A percentile compares a stretch with the other conserved stretches of the same genome.
Conservation (phyloP, 768 basidiomycete species). For the Termitomyces eurrhizus region DNA sequence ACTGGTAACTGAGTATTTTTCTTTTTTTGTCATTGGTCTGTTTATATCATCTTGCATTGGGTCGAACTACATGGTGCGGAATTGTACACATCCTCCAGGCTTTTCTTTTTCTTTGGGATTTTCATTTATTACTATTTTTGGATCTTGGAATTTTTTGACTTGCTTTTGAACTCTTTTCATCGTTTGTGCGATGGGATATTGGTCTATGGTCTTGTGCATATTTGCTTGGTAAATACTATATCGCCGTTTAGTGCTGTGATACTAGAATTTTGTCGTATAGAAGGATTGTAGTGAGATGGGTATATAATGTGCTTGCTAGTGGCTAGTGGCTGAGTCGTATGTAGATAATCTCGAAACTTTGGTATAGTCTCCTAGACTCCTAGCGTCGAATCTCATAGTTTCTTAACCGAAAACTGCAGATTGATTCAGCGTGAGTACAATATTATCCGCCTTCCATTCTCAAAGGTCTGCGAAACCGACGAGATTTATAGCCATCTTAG, state of each 20-base stretch:
- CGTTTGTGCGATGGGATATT: background rate
- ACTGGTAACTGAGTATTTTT: background rate
- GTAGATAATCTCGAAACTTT: no score
- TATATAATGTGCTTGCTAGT: no score
- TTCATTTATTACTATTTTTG: background rate
- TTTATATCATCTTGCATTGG: background rate
- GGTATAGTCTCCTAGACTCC: no score
- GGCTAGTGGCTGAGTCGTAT: no score
- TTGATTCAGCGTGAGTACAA: no score
- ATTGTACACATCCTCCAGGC: background rate
- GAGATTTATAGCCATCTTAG: no score
- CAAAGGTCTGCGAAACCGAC: no score
- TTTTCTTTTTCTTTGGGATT: background rate
- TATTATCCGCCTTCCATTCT: no score
- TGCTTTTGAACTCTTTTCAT: background rate
- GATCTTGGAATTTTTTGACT: background rate
- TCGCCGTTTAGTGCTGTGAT: background rate
- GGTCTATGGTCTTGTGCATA: background rate
- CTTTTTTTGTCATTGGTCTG: background rate
- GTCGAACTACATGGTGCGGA: background rate
- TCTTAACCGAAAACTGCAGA: no score
- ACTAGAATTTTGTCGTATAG: background rate
- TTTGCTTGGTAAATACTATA: background rate
- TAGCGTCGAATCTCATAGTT: no score
- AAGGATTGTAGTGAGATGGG: background rate